Conservation (phyloP, 148 eudicot species). For the Rhododendron kiyosumense region DNA sequence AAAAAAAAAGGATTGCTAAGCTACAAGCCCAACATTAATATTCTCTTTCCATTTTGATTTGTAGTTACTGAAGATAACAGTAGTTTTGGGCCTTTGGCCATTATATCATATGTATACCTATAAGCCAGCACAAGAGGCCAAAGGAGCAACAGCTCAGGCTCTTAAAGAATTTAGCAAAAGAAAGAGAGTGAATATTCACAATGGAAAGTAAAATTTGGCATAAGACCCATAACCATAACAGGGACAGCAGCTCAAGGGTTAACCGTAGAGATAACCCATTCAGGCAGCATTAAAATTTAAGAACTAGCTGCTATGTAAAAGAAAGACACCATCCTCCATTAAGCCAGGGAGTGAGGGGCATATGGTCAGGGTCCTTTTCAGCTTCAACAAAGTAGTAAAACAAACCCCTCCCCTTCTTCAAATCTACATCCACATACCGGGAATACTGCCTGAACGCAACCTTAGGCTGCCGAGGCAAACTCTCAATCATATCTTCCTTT, state of each 20-base stretch:
- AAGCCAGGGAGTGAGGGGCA: constrained; percentile 85
- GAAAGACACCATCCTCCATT: constrained; percentile 70
- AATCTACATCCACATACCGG: constrained; percentile 89
- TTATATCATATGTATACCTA: too few species aligned
- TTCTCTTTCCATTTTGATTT: too few species aligned
- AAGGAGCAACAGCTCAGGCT: too few species aligned
- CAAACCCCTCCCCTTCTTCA: constrained; percentile 74
- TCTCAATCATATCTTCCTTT: constrained; percentile 65
- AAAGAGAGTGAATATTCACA: neutral
- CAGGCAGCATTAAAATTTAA: neutral
- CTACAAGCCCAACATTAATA: too few species aligned
- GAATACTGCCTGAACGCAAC: constrained; percentile 82
- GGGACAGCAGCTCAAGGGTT: neutral
- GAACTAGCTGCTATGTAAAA: neutral
- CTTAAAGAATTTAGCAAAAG: neutral
- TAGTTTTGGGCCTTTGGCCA: too few species aligned
- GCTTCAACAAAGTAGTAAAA: constrained; percentile 98
- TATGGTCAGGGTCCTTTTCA: constrained; percentile 44
- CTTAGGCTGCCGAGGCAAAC: constrained; percentile 79
- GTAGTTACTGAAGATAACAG: neutral
- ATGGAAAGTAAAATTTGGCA: neutral
- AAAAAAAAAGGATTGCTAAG: too few species aligned
- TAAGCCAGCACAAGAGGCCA: too few species aligned
- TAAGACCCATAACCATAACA: neutral
- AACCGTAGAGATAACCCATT: neutral